Evolutionary conservation across 1,284 basidiomycete species (phyloP).

Genomic region (Tausonia pullulans): DNA sequence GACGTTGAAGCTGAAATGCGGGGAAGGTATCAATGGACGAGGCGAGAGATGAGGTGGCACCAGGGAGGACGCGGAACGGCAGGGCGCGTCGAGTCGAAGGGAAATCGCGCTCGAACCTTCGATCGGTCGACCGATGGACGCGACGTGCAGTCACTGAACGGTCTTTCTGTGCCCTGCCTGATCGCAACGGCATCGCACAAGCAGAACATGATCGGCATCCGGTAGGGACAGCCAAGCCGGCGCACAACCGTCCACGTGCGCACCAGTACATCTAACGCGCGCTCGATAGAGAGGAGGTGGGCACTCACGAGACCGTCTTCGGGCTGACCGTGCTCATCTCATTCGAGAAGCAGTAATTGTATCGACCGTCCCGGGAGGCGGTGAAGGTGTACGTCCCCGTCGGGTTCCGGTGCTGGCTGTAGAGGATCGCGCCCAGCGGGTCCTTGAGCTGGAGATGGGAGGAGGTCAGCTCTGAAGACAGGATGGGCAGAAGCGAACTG

Average conservation of each 20-base stretch:
- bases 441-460: constrained; percentile 52
- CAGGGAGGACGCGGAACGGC: too few relatives aligned
- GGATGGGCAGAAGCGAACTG: constrained; percentile 7
- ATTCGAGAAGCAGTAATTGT: constrained; percentile 97
- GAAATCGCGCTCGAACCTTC: not conserved
- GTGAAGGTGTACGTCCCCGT: constrained; percentile 84
- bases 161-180: too few relatives aligned
- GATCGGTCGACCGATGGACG: too few relatives aligned
- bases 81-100: too few relatives aligned
- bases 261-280: too few relatives aligned
- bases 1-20: constrained; percentile 75
- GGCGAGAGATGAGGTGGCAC: too few relatives aligned
- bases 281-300: not conserved
- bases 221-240: too few relatives aligned
- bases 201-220: too few relatives aligned
- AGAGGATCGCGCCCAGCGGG: constrained; percentile 56
- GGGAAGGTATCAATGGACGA: too few relatives aligned
- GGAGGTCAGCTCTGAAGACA: not conserved
- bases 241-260: too few relatives aligned
- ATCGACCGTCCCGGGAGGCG: constrained; percentile 71
- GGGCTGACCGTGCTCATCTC: constrained; percentile 90
- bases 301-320: constrained; percentile 76
- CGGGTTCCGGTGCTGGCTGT: constrained; percentile 70
- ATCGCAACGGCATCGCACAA: too few relatives aligned
- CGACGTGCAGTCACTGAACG: too few relatives aligned